Percentiles rank a stretch among this genome's conserved stretches.
Evolutionary conservation across 2,329 filamentous ascomycete species (phyloP).

Genomic region (Trichophyton verrucosum): DNA sequence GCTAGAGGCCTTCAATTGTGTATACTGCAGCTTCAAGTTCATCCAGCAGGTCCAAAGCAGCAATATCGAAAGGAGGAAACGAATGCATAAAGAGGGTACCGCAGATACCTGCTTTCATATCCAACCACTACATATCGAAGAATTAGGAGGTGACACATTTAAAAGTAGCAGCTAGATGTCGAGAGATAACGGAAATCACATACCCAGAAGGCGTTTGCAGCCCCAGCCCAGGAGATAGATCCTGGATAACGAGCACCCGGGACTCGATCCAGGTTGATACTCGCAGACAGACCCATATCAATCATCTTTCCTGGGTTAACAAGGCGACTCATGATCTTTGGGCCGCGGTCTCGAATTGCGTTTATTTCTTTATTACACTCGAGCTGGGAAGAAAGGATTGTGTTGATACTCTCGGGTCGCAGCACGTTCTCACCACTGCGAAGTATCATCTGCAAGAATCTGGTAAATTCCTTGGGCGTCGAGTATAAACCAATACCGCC

Average conservation of each 20-base stretch:
- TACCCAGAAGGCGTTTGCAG: slow-evolving; percentile 9
- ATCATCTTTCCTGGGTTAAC: neutral
- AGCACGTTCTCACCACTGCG: slow-evolving; percentile 1
- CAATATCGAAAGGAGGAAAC: slow-evolving; percentile 3
- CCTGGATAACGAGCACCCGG: neutral
- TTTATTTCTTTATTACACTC: neutral
- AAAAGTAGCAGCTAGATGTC: no score
- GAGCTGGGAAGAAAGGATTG: slow-evolving; percentile 3
- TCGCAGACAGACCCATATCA: slow-evolving; percentile 4
- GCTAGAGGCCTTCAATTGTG: neutral
- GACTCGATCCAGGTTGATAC: slow-evolving; percentile 6
- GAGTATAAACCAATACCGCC: slow-evolving; percentile 17
- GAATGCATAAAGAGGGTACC: slow-evolving; percentile 6
- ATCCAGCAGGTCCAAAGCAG: slow-evolving; percentile 4
- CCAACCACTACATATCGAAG: slow-evolving; percentile 2
- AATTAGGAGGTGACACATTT: neutral
- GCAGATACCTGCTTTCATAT: slow-evolving; percentile 6
- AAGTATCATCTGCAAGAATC: slow-evolving; percentile 14
- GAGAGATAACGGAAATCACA: neutral
- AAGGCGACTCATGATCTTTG: neutral
- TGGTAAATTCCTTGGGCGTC: slow-evolving; percentile 15
- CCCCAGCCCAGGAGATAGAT: slow-evolving; percentile 3
- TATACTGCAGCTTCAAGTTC: slow-evolving; percentile 5
- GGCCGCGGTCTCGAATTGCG: neutral
- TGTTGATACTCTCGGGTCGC: slow-evolving; percentile 2